Evolutionary conservation across 768 basidiomycete genomes (phyloP), one percentile per base, ranked within the genome.

Genomic region (Filobasidium wieringae): DNA sequence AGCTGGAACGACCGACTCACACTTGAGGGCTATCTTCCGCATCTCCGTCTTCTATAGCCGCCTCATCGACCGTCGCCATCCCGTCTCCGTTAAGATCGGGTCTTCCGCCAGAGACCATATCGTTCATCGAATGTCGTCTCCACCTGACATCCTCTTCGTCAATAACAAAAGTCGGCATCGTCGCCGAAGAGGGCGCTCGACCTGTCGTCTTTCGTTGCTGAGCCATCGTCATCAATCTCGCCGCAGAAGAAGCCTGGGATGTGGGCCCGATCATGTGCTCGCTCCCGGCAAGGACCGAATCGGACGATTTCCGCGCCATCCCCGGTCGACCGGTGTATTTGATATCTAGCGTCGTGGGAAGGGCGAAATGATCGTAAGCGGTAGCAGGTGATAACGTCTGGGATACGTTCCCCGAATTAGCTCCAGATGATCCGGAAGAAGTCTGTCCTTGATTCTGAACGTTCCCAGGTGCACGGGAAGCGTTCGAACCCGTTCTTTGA

Each of bases 161-260:
- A 5, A 47, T 27, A 24, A 12, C 19, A 27, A 47, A 47, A 19
- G 30, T 15, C n/a, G 17, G 15, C 11, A 34, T n/a, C 34, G 32
- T 29, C 17, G 43, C 43, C 22, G 19, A 22, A 12, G 43, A 22
- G 17, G 43, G 43, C 24, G 43, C 29, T 4, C 43, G 12, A 2
- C 19, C 53, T 27, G 30, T 37, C 36, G 34, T 24, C 47, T n/a
- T 15, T 26, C 29, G 33, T 36, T 61, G 63, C 31, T 58, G 54
- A n/a, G 17, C 55, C 57, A 47, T 60, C 55, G 15, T 60, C 61
- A 14, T 63, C 66, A 52, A 61, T 57, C 22, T 59, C 29, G 1
- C 60, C 51, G 31, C 63, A 61, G 19, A 58, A 51, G 2, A 56
- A 33, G 17, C 51, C 41, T 32, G 36, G 57, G 41, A 49, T 43